Percentiles rank a stretch among this genome's conserved stretches.
These are phyloP conservation scores for Grosmannia huntii DNA, from an alignment of 2,329 filamentous ascomycete species.

Conservation along the genomic window DNA sequence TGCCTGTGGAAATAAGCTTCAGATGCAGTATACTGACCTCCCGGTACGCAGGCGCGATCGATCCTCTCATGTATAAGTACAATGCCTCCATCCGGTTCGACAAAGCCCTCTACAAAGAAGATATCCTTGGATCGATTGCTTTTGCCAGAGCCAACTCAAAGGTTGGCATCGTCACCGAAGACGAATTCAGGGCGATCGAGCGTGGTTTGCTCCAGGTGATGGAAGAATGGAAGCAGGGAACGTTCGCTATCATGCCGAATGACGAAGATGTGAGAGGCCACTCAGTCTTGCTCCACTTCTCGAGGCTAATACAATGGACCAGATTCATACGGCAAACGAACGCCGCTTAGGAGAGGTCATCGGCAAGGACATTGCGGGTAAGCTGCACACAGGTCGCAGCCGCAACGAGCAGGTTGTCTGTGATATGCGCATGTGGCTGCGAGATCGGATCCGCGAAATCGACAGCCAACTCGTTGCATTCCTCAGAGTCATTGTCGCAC, in stretches of 20 bases:
- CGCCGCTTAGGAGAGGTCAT: conserved; percentile 69
- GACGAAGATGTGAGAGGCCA: conserved; percentile 30
- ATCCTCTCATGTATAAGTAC: conserved; percentile 75
- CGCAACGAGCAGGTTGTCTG: conserved; percentile 84
- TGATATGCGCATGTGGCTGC: conserved; percentile 80
- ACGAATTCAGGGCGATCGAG: conserved; percentile 64
- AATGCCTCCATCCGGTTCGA: conserved; percentile 72
- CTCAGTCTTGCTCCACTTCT: not conserved
- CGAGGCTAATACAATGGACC: not conserved
- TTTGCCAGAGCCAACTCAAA: conserved; percentile 70
- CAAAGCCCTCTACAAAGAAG: conserved; percentile 61
- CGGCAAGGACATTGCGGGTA: conserved; percentile 70
- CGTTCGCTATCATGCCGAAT: conserved; percentile 36
- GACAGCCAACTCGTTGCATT: conserved; percentile 56
- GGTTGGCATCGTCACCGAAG: conserved; percentile 55
- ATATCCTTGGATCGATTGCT: conserved; percentile 67
- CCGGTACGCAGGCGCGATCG: conserved; percentile 49
- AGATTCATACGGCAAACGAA: conserved; percentile 57
- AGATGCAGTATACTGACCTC: conserved; percentile 7
- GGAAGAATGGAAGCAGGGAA: conserved; percentile 37
- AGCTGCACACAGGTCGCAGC: conserved; percentile 76
- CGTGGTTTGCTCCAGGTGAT: conserved; percentile 47
- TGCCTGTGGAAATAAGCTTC: conserved; percentile 1
- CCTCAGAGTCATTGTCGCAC: conserved; percentile 51
- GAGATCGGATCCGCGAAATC: conserved; percentile 57